Evolutionary conservation across 2,329 filamentous ascomycete genomes (phyloP).

Genomic region (Pseudophaeomoniella oleicola): DNA sequence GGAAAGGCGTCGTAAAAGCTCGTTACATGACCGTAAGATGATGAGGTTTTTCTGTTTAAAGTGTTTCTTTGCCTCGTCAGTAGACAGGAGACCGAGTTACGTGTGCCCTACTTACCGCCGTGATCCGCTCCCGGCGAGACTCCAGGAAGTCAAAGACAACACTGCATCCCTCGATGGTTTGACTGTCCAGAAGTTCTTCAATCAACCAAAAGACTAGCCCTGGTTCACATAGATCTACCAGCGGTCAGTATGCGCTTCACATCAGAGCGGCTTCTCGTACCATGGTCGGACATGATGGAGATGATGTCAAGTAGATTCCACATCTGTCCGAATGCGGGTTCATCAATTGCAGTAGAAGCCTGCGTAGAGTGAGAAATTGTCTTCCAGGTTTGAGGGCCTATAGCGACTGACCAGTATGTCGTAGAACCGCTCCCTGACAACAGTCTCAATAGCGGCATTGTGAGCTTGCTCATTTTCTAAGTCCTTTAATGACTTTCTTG

Average conservation of each 20-base stretch:
- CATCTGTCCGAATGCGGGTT: constrained; percentile 63
- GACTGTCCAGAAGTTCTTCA: constrained; percentile 89
- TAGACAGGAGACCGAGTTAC: too few species aligned
- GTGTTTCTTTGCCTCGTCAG: too few species aligned
- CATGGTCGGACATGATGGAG: constrained; percentile 72
- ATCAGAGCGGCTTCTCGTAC: too few species aligned
- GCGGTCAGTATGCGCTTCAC: constrained; percentile 45
- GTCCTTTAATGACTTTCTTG: neutral
- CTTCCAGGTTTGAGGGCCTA: too few species aligned
- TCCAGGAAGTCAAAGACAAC: constrained; percentile 91
- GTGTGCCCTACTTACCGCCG: too few species aligned
- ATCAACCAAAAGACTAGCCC: constrained; percentile 78
- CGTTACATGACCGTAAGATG: constrained; percentile 88
- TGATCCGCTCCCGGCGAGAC: constrained; percentile 78
- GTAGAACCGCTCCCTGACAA: constrained; percentile 68
- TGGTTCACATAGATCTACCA: constrained; percentile 51
- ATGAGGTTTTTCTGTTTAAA: constrained; percentile 75
- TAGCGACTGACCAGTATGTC: constrained; percentile 51
- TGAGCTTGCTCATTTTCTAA: constrained; percentile 20
- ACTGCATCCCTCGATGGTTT: constrained; percentile 83
- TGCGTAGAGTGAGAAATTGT: too few species aligned
- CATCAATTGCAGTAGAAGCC: constrained; percentile 62
- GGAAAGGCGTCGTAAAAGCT: constrained; percentile 83
- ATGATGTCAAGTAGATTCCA: constrained; percentile 93
- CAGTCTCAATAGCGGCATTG: constrained; percentile 66